Percentiles rank a stretch among this genome's conserved stretches.
Evolutionary conservation across 2,329 filamentous ascomycete species (phyloP).

Genomic region (Phialophora expanda): DNA sequence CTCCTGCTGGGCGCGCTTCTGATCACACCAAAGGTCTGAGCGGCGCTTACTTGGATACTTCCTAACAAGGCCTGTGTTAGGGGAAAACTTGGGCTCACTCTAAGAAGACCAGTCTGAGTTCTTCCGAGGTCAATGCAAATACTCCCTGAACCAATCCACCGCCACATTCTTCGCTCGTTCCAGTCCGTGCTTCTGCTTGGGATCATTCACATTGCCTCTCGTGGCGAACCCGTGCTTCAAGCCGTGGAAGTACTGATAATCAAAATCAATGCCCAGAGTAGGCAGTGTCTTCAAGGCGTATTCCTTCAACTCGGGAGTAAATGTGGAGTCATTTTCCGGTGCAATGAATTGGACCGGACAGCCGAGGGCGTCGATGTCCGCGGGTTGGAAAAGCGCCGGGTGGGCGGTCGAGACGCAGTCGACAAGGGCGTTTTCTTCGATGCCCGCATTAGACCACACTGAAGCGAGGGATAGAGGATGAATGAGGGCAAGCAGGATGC

Average conservation of each 20-base stretch:
- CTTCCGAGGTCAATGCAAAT: conserved; percentile 6
- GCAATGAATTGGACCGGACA: conserved; percentile 61
- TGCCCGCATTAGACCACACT: background rate
- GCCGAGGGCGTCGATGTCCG: conserved; percentile 53
- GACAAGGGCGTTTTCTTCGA: conserved; percentile 46
- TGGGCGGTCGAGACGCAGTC: conserved; percentile 56
- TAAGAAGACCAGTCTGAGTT: background rate
- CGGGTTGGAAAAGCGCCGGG: conserved; percentile 51
- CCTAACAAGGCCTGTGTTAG: background rate
- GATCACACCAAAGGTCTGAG: background rate
- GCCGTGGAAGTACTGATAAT: conserved; percentile 60
- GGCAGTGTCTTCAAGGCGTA: conserved; percentile 50
- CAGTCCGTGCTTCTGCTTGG: conserved; percentile 54
- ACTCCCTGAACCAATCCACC: conserved; percentile 51
- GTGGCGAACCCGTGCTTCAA: conserved; percentile 55
- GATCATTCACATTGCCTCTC: conserved; percentile 50
- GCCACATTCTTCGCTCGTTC: conserved; percentile 55
- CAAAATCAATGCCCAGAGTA: conserved; percentile 50
- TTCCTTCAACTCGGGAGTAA: conserved; percentile 54
- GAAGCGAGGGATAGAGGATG: background rate
- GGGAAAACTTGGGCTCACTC: background rate
- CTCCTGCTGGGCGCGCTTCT: background rate
- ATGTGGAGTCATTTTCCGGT: conserved; percentile 55
- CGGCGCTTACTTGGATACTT: background rate
- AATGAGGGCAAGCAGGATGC: no score